These are phyloP conservation scores for Diaporthe velutina DNA, from an alignment of 2,329 filamentous ascomycete genomes.

Conservation along the genomic window DNA sequence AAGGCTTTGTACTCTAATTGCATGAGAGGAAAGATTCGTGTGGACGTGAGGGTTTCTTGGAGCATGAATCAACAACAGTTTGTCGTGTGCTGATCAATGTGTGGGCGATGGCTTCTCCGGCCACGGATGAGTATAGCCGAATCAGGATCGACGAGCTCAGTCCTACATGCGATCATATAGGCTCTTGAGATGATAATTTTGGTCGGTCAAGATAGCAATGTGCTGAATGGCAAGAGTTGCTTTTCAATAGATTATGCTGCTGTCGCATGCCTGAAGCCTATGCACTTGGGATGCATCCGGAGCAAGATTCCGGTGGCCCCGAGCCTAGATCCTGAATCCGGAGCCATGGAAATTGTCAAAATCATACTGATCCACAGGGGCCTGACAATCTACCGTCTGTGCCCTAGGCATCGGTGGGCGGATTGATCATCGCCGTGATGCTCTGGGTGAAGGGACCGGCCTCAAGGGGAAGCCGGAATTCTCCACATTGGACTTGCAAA, in stretches of 20 bases:
- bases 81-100: too few species aligned
- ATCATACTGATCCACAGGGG: neutral
- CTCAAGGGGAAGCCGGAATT: constrained; percentile 19
- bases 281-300: neutral
- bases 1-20: too few species aligned
- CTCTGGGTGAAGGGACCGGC: constrained; percentile 4
- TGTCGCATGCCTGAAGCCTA: neutral
- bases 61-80: neutral
- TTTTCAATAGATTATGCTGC: neutral
- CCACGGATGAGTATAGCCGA: neutral
- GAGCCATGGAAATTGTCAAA: constrained; percentile 16
- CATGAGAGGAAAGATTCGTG: neutral
- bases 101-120: neutral
- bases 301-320: neutral
- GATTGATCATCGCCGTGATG: neutral
- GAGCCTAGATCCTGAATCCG: neutral
- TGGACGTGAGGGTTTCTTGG: too few species aligned
- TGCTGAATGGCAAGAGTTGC: neutral
- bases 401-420: constrained; percentile 3
- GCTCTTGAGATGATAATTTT: neutral
- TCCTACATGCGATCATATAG: neutral
- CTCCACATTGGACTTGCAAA: constrained; percentile 1
- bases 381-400: neutral
- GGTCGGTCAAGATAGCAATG: too few species aligned
- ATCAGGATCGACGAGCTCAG: neutral